Conservation (phyloP, 2,329 filamentous ascomycete species). For the Colletotrichum magnum region DNA sequence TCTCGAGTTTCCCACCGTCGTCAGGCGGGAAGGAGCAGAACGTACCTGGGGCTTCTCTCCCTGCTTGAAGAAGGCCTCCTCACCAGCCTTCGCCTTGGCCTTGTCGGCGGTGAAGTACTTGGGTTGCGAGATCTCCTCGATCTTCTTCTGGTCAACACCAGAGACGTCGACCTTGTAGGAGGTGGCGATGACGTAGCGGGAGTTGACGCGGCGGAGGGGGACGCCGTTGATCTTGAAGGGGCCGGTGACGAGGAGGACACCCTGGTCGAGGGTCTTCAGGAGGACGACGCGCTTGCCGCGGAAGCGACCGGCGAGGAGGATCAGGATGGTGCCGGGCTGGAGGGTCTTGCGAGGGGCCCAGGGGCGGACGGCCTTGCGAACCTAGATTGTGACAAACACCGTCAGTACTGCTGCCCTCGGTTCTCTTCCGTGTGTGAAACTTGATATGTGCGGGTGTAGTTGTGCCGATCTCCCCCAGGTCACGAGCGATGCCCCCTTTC, state of each 20-base stretch:
- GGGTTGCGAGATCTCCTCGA: conserved; percentile 79
- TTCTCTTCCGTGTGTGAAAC: neutral
- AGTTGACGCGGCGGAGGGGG: conserved; percentile 93
- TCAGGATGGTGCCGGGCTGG: conserved; percentile 95
- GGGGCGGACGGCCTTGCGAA: conserved; percentile 93
- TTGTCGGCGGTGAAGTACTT: conserved; percentile 99
- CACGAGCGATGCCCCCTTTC: conserved; percentile 28
- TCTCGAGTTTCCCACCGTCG: too few species aligned
- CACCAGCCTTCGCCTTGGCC: conserved; percentile 92
- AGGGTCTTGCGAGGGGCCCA: conserved; percentile 91
- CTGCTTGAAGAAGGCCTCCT: conserved; percentile 99
- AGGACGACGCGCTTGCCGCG: conserved; percentile 99
- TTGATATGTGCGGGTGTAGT: conserved; percentile 6
- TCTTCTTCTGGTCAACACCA: conserved; percentile 92
- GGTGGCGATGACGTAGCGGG: conserved; percentile 94
- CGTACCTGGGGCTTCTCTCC: conserved; percentile 97
- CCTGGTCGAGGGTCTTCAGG: conserved; percentile 97
- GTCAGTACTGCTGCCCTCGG: conserved; percentile 21
- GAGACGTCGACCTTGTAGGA: conserved; percentile 87
- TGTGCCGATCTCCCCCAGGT: conserved; percentile 16
- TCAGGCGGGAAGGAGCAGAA: conserved; percentile 4
- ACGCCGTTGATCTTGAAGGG: conserved; percentile 99
- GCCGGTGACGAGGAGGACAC: conserved; percentile 98
- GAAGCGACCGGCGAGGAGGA: conserved; percentile 99
- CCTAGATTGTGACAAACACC: conserved; percentile 65